Conservation (phyloP, 352 stramenopile genomes). For the Globisporangium yorkense region DNA sequence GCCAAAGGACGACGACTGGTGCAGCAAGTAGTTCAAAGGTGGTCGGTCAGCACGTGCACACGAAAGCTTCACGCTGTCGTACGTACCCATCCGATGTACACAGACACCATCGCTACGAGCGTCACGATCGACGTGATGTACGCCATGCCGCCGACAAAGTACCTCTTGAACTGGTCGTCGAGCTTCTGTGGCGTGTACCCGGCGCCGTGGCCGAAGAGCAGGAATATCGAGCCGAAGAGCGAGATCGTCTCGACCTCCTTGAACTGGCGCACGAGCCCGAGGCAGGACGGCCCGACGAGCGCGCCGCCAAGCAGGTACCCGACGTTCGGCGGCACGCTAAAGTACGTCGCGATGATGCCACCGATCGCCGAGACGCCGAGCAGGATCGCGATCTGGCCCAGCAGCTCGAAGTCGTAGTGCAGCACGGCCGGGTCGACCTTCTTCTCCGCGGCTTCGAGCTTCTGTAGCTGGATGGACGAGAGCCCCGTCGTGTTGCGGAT, state of each 20-base stretch:
- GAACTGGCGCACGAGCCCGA: conserved; percentile 82
- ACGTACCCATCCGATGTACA: conserved; percentile 71
- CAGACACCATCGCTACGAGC: conserved; percentile 60
- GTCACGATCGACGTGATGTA: conserved; percentile 70
- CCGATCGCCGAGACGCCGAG: conserved; percentile 82
- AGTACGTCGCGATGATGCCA: conserved; percentile 84
- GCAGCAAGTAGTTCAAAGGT: not conserved
- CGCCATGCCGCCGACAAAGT: conserved; percentile 62
- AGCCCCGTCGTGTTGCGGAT: conserved; percentile 71
- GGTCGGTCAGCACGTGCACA: not conserved
- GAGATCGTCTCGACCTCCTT: conserved; percentile 92
- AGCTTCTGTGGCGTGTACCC: conserved; percentile 63
- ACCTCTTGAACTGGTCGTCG: conserved; percentile 63
- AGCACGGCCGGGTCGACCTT: conserved; percentile 78
- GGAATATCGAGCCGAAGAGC: conserved; percentile 91
- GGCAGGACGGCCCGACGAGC: conserved; percentile 85
- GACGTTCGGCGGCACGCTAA: conserved; percentile 86
- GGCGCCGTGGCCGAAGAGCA: conserved; percentile 88
- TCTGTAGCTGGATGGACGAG: conserved; percentile 55
- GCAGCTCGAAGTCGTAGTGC: conserved; percentile 82
- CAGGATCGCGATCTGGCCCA: conserved; percentile 80
- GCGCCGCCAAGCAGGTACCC: conserved; percentile 89
- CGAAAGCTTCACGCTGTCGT: not conserved
- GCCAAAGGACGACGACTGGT: conserved; percentile 55
- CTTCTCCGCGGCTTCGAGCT: conserved; percentile 74